Conservation (phyloP, 768 basidiomycete genomes). For the Ramaria sp. region DNA sequence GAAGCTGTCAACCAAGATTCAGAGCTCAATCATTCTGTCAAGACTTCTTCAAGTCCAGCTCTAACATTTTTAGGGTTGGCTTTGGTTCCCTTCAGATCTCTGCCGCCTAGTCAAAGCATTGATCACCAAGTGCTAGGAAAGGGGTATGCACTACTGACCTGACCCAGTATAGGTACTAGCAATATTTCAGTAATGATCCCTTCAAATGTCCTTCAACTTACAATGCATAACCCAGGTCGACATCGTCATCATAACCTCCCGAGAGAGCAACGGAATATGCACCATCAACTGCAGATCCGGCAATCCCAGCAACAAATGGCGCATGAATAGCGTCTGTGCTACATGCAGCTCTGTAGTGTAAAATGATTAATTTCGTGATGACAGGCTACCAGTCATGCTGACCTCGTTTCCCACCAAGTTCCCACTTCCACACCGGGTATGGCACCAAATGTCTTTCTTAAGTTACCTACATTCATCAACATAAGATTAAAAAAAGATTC, state of each 20-base stretch:
- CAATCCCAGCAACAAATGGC: conserved; percentile 79
- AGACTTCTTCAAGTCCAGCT: background rate
- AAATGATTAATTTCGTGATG: background rate
- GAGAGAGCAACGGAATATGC: conserved; percentile 82
- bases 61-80: conserved; percentile 73
- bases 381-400: conserved; percentile 15
- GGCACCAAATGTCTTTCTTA: conserved; percentile 64
- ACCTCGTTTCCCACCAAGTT: conserved; percentile 72
- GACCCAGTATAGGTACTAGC: conserved; percentile 72
- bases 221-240: conserved; percentile 81
- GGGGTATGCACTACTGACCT: conserved; percentile 26
- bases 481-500: background rate
- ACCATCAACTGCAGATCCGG: conserved; percentile 45
- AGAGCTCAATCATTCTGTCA: background rate
- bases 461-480: background rate
- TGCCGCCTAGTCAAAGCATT: conserved; percentile 42
- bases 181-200: background rate
- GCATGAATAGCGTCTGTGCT: conserved; percentile 77
- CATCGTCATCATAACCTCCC: conserved; percentile 82
- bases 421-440: conserved; percentile 77
- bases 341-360: conserved; percentile 40
- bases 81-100: conserved; percentile 81
- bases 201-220: conserved; percentile 28
- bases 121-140: background rate
- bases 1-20: conserved; percentile 38